Conservation (phyloP, 139 green algal species). For the Haematococcus lacustris region DNA sequence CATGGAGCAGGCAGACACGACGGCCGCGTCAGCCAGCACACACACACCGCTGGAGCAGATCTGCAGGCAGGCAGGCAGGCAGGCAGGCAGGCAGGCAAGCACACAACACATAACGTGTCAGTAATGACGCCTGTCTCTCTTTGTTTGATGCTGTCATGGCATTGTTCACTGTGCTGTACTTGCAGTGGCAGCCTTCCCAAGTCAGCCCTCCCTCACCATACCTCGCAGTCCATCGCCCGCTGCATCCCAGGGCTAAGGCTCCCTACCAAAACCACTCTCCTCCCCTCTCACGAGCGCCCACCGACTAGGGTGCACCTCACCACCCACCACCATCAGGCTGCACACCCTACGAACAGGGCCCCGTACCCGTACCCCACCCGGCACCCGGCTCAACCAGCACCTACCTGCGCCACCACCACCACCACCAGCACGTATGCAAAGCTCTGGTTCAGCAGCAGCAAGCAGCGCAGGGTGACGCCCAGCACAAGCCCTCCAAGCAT, state of each 20-base stretch:
- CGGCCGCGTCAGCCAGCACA: conserved; percentile 7
- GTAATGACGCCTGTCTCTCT: background rate
- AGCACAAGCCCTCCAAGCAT: background rate
- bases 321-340: background rate
- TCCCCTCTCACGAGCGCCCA: too few species aligned
- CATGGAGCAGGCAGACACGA: conserved; percentile 3
- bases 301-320: too few species aligned
- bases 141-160: background rate
- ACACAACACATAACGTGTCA: background rate
- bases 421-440: background rate
- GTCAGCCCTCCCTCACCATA: too few species aligned
- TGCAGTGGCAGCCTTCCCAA: too few species aligned
- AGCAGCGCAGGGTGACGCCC: background rate
- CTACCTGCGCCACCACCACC: background rate
- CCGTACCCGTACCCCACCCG: background rate
- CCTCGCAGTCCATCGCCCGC: too few species aligned
- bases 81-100: background rate
- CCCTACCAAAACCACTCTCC: too few species aligned
- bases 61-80: background rate
- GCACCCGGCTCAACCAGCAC: too few species aligned
- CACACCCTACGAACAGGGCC: background rate
- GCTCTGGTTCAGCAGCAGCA: background rate
- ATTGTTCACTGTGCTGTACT: background rate
- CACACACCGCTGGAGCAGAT: background rate
- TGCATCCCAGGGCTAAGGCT: too few species aligned